Evolutionary conservation across 2,329 filamentous ascomycete genomes (phyloP), one percentile per base, ranked within the genome.

Genomic region (Hypoxylon sp.): DNA sequence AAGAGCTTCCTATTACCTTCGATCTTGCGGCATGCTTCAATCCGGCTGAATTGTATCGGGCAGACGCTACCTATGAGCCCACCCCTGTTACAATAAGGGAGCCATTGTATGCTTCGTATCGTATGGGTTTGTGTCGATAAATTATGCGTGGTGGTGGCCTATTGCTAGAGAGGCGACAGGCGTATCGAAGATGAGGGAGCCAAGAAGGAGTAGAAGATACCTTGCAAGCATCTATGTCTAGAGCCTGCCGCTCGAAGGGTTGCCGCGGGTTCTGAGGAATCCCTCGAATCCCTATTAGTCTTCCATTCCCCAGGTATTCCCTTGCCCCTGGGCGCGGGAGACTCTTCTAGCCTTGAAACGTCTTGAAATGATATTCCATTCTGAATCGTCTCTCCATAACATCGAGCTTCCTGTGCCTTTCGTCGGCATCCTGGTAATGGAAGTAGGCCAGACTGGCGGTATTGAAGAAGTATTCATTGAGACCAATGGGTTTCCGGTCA

Each of bases 211-310:
- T n/a, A n/a, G 4, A 59, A 48, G 32, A 55, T 30, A 12, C 36
- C 53, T 14, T 22, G 16, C 58, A 61, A 11, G 51, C 45, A 12
- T 53, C 38, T 4, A 28, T n/a, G 20, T 33, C 32, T 3, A 65
- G 12, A 0, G 28, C 18, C n/a, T 33, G 38, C 12, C 24, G 56
- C 12, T 50, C 36, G 18, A 57, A 33, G 3, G 52, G 26, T 30
- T 57, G 30, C 56, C 62, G 57, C 9, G 62, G 62, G n/a, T 57
- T 65, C 4, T 65, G 63, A 1, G 64, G 64, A 63, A 7, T 63
- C 44, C 48, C 16, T 56, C 54, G 59, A 63, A n/a, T 53, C 51
- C n/a, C 45, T n/a, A n/a, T 52, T 46, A 1, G 52, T 56, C n/a
- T 36, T 62, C 59, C 45, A 56, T 5, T 56, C 51, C 12, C 26